Percentiles rank a stretch among this genome's conserved stretches.
These are phyloP conservation scores for Hypoxylon sp. DNA, from an alignment of 2,329 filamentous ascomycete species.

Conservation along the genomic window DNA sequence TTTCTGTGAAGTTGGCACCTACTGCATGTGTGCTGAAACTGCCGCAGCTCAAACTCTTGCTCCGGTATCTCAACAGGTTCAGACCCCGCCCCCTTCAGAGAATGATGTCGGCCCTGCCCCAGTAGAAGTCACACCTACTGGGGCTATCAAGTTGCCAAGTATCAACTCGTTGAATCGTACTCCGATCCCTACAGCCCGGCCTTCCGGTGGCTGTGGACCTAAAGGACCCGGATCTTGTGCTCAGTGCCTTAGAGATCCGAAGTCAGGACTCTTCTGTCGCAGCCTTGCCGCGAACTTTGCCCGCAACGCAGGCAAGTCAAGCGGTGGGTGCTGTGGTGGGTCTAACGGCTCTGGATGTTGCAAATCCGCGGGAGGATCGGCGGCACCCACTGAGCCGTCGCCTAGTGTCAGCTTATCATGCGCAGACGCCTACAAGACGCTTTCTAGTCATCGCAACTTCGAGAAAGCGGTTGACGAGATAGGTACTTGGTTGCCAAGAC, in stretches of 20 bases:
- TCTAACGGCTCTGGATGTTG: slow-evolving; percentile 76
- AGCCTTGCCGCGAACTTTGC: slow-evolving; percentile 78
- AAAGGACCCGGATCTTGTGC: slow-evolving; percentile 84
- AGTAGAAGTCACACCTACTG: slow-evolving; percentile 72
- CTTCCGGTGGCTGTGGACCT: slow-evolving; percentile 67
- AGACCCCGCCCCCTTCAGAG: slow-evolving; percentile 73
- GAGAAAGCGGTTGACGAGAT: slow-evolving; percentile 81
- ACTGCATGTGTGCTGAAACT: slow-evolving; percentile 83
- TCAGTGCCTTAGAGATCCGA: slow-evolving; percentile 83
- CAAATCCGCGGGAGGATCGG: slow-evolving; percentile 61
- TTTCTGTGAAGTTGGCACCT: slow-evolving; percentile 86
- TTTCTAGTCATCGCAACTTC: slow-evolving; percentile 83
- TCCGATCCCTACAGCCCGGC: slow-evolving; percentile 46
- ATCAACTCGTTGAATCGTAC: slow-evolving; percentile 55
- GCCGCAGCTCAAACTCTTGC: slow-evolving; percentile 59
- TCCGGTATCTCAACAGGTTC: slow-evolving; percentile 63
- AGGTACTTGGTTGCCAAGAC: slow-evolving; percentile 80
- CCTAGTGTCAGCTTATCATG: slow-evolving; percentile 75
- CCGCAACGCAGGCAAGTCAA: slow-evolving; percentile 54
- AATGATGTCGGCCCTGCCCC: slow-evolving; percentile 70
- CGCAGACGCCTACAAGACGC: slow-evolving; percentile 83
- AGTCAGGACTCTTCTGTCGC: slow-evolving; percentile 86
- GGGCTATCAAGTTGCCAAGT: slow-evolving; percentile 72
- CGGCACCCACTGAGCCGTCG: slow-evolving; percentile 51
- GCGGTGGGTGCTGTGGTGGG: slow-evolving; percentile 74